phyloP scores from a whole-genome alignment of 1,139 yeast species.

The Pichia sp. region DNA sequence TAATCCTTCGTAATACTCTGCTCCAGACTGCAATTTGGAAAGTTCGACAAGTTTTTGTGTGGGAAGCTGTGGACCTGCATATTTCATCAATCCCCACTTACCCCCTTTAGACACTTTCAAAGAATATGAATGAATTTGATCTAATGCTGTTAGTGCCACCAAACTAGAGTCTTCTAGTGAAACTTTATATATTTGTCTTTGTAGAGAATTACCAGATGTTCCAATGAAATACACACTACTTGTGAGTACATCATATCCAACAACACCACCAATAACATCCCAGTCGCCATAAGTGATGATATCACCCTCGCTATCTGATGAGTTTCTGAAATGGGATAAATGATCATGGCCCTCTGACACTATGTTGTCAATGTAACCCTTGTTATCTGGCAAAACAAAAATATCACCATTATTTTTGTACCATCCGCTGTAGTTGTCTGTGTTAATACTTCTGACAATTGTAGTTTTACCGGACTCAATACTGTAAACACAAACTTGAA shows the following conservation, averaged over 20 bases:
- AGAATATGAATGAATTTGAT: conserved; percentile 33
- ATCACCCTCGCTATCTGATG: conserved; percentile 35
- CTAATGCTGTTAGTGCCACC: conserved; percentile 26
- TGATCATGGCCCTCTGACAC: conserved; percentile 65
- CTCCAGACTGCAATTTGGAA: conserved; percentile 34
- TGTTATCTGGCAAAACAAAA: conserved; percentile 34
- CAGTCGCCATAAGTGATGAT: conserved; percentile 60
- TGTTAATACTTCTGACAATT: conserved; percentile 44
- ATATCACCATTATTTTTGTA: conserved; percentile 40
- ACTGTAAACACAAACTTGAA: conserved; percentile 52
- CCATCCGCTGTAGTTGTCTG: conserved; percentile 56
- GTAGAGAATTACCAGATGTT: conserved; percentile 53
- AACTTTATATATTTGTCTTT: conserved; percentile 51
- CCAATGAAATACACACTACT: conserved; percentile 60
- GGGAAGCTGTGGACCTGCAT: conserved; percentile 66
- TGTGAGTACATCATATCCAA: conserved; percentile 51
- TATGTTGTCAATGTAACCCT: conserved; percentile 71
- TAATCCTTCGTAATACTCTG: conserved; percentile 27
- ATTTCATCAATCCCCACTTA: conserved; percentile 49
- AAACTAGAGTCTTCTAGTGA: conserved; percentile 22
- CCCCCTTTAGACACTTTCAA: conserved; percentile 51
- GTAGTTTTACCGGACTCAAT: conserved; percentile 32
- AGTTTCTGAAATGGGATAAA: conserved; percentile 55
- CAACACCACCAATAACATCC: conserved; percentile 61
- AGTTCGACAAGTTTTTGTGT: conserved; percentile 56